Conservation (phyloP, 805 yeast genomes). For the Danielozyma ontarioensis region DNA sequence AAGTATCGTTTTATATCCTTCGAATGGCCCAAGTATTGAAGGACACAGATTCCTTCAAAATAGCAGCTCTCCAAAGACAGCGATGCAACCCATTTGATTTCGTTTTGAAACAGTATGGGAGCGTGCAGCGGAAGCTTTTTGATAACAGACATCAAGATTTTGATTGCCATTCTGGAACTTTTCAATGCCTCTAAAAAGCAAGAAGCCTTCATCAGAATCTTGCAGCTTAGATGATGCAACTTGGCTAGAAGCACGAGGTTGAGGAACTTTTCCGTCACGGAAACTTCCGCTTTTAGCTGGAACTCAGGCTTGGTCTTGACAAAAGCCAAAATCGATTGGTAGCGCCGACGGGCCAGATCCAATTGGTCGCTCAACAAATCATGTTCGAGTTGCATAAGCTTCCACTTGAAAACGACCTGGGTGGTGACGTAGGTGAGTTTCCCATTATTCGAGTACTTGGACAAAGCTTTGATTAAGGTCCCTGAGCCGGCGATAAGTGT, state of each 20-base stretch:
- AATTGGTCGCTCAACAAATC: conserved; percentile 13
- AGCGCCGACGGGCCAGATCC: conserved; percentile 16
- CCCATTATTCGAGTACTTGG: no score
- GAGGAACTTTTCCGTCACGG: conserved; percentile 15
- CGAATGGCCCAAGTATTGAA: conserved; percentile 48
- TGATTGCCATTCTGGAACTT: conserved; percentile 45
- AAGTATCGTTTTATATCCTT: conserved; percentile 55
- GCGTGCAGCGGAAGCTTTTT: conserved; percentile 28
- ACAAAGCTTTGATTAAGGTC: no score
- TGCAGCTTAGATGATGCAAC: conserved; percentile 29
- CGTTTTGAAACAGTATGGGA: conserved; percentile 13
- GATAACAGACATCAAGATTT: conserved; percentile 49
- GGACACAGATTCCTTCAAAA: conserved; percentile 30
- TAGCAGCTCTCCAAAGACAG: conserved; percentile 33
- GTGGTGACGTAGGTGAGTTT: not conserved
- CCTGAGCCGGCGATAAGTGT: no score
- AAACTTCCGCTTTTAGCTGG: conserved; percentile 10
- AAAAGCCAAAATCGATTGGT: conserved; percentile 15
- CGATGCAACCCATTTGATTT: conserved; percentile 34
- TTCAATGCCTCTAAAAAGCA: conserved; percentile 24
- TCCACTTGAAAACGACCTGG: conserved; percentile 17
- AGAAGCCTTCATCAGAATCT: conserved; percentile 11
- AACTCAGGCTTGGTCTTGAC: conserved; percentile 25
- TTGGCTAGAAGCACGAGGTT: conserved; percentile 27
- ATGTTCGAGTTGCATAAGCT: conserved; percentile 26